phyloP scores from a whole-genome alignment of 306 rosid genomes.

The Medicago ruthenica region DNA sequence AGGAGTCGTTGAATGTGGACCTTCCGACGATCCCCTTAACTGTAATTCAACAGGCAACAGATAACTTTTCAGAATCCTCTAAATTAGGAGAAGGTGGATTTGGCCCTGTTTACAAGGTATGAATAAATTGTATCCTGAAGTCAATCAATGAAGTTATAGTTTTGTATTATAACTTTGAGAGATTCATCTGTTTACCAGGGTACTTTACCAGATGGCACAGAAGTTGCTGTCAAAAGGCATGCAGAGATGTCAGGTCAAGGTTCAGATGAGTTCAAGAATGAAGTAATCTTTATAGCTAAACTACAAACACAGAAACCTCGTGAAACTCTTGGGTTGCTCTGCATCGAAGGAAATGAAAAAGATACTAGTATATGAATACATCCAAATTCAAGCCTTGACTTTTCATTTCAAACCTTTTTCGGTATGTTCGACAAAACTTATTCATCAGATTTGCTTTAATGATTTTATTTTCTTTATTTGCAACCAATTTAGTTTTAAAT shows the following conservation, averaged over 20 bases:
- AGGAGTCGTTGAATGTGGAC: constrained; percentile 32
- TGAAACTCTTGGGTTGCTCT: too few species aligned
- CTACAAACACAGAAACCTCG: too few species aligned
- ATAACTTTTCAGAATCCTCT: constrained; percentile 50
- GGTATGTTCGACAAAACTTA: constrained; percentile 39
- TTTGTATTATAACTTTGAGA: neutral
- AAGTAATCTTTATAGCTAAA: too few species aligned
- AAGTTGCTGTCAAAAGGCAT: constrained; percentile 66
- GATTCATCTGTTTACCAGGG: constrained; percentile 46
- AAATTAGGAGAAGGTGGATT: too few species aligned
- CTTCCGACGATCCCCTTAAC: constrained; percentile 43
- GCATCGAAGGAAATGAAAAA: too few species aligned
- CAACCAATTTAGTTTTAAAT: too few species aligned
- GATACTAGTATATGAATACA: too few species aligned
- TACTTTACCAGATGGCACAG: constrained; percentile 56
- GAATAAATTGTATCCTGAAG: neutral
- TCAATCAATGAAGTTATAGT: neutral
- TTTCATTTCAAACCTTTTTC: constrained; percentile 52
- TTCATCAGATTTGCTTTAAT: too few species aligned
- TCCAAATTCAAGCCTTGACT: too few species aligned
- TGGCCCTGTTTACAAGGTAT: constrained; percentile 65
- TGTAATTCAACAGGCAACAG: constrained; percentile 24
- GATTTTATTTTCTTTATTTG: too few species aligned
- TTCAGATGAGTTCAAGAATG: constrained; percentile 54
- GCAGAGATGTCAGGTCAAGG: constrained; percentile 64